These are phyloP conservation scores for Naganishia vaughanmartiniae DNA, from an alignment of 768 basidiomycete species.

Conservation along the genomic window DNA sequence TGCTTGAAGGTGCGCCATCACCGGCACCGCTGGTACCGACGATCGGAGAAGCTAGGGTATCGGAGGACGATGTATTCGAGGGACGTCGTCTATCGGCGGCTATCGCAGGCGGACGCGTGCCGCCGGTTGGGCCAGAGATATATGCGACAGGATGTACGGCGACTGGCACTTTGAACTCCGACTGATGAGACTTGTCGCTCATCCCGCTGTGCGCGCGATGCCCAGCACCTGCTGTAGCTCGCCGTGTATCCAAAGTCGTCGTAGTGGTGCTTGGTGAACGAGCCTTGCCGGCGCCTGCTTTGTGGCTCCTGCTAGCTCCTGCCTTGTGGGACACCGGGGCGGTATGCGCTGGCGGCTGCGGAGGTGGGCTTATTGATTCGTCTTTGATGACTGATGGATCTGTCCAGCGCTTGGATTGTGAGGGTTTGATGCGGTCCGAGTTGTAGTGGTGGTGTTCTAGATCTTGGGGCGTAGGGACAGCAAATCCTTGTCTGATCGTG, in stretches of 20 bases:
- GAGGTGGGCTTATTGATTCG: constrained; percentile 27
- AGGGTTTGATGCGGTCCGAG: constrained; percentile 40
- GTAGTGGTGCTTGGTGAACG: constrained; percentile 9
- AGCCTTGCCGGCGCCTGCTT: constrained; percentile 9
- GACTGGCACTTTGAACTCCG: constrained; percentile 23
- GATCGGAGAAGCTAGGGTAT: not conserved
- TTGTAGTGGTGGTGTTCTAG: constrained; percentile 36
- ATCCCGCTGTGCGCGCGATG: constrained; percentile 13
- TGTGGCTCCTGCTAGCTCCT: constrained; percentile 15
- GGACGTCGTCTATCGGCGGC: constrained; percentile 3
- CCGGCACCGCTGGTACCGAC: not conserved
- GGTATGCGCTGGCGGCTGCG: not conserved
- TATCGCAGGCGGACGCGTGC: not conserved
- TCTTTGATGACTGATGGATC: constrained; percentile 26
- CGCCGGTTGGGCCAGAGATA: constrained; percentile 23
- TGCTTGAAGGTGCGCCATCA: not conserved
- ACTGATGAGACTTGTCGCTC: constrained; percentile 12
- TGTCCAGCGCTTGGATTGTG: constrained; percentile 48
- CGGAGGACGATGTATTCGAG: not conserved
- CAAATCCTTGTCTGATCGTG: constrained; percentile 18
- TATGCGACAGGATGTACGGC: constrained; percentile 28
- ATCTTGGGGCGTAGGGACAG: constrained; percentile 39
- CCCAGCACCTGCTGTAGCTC: not conserved
- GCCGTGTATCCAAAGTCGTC: not conserved
- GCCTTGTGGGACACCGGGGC: not conserved